Base-by-base conservation (phyloP, 305 asterid genomes). In the Fraxinus ornus region DNA sequence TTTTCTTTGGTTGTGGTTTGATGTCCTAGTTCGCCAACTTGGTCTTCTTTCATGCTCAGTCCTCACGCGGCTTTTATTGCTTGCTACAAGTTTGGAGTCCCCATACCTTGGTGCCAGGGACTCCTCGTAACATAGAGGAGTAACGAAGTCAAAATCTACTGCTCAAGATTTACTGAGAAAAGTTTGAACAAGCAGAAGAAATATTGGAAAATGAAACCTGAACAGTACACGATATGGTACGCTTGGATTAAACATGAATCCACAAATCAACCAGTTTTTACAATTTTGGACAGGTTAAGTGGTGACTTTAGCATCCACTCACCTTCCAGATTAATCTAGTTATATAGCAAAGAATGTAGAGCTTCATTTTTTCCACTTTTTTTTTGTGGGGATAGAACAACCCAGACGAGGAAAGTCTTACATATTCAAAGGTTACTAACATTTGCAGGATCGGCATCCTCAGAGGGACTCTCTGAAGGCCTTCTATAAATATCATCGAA, bases 401-500 rank as follows among this genome's bases (percentile, higher is more conserved):
- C 60, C 21, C 26, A 24, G 73, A 35, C n/a, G 52, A 60, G 62
- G 73, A 57, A 41, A 79, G 83, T 57, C 79, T 47, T 33, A 28
- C 78, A 80, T 19, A 60, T 79, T 77, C 81, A 76, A 33, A 83
- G 79, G 74, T 72, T 60, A 36, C 12, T 75, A 39, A 86, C 82
- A 89, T 86, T 83, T 32, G 84, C 78, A 75, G 88, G 91, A 81
- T 90, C 93, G 9, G 81, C 79, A 60, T 78, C 79, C 13, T 66
- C 84, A 0, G 79, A 41, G 17, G 84, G 81, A 68, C 82, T 64
- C 13, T 62, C 90, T 1, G 93, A 83, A 19, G 83, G 88, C 70
- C 85, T 86, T 78, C 86, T 39, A 64, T 90, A 92, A 26, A 91
- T 90, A 83, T 90, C 98, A 78, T 85, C 99, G 78, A 95, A 95